Percentiles rank a stretch among this genome's conserved stretches.
phyloP scores from a whole-genome alignment of 164 flowering plant species.

The Aristolochia fimbriata region DNA sequence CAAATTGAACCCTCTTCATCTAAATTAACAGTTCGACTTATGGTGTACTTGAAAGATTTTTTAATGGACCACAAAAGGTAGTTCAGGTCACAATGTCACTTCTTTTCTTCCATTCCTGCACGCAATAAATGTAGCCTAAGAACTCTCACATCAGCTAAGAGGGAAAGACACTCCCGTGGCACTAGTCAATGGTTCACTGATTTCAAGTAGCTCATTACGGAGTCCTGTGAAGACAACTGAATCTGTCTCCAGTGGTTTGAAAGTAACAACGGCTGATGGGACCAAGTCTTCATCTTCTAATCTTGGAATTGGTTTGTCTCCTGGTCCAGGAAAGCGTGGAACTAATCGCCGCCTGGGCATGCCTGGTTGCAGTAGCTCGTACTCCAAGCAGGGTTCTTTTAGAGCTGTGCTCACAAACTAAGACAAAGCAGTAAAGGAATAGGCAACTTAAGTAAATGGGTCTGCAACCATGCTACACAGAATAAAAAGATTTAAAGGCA shows the following conservation, averaged over 20 bases:
- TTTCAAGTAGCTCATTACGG: slow-evolving; percentile 67
- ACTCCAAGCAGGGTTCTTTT: slow-evolving; percentile 74
- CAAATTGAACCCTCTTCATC: too few species aligned
- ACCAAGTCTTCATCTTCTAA: slow-evolving; percentile 84
- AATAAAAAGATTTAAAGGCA: too few species aligned
- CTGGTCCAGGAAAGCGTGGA: slow-evolving; percentile 44
- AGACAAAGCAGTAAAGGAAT: slow-evolving; percentile 6
- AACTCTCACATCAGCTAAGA: too few species aligned
- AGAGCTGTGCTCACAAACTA: slow-evolving; percentile 79
- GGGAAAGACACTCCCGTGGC: neutral
- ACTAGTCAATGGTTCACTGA: slow-evolving; percentile 53
- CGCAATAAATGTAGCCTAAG: too few species aligned
- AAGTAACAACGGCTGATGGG: slow-evolving; percentile 85
- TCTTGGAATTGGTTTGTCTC: slow-evolving; percentile 30
- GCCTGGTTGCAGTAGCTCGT: slow-evolving; percentile 69
- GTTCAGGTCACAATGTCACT: too few species aligned
- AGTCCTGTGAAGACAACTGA: slow-evolving; percentile 78
- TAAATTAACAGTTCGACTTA: too few species aligned
- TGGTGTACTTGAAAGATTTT: too few species aligned
- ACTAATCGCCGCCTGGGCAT: slow-evolving; percentile 54
- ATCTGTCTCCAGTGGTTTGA: slow-evolving; percentile 76
- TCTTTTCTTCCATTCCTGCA: too few species aligned
- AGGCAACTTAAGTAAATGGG: neutral
- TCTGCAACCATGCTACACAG: neutral
- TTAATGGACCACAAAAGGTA: too few species aligned